Conservation (phyloP, 2,329 filamentous ascomycete species). For the Thermoascus crustaceus region DNA sequence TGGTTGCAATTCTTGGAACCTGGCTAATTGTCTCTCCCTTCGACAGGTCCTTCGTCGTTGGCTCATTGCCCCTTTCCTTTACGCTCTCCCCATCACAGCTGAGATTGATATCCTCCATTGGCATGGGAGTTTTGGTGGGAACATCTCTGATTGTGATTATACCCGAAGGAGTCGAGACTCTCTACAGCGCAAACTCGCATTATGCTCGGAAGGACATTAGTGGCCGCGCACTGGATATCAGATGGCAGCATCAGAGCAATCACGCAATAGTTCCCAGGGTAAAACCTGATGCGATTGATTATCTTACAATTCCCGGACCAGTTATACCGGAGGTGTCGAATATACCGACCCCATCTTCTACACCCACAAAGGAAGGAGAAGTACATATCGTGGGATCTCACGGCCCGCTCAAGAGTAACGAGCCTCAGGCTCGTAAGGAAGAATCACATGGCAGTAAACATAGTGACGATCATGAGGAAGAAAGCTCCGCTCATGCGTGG, state of each 20-base stretch:
- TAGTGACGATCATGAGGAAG: constrained; percentile 29
- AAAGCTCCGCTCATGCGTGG: constrained; percentile 58
- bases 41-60: constrained; percentile 80
- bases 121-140: constrained; percentile 87
- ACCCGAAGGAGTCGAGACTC: constrained; percentile 87
- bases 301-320: constrained; percentile 20
- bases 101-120: constrained; percentile 81
- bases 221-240: constrained; percentile 18
- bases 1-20: constrained; percentile 6
- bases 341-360: constrained; percentile 3
- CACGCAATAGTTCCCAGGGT: too few species aligned
- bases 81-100: constrained; percentile 78
- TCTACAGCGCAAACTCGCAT: constrained; percentile 52
- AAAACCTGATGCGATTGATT: constrained; percentile 9
- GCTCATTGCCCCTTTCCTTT: constrained; percentile 83
- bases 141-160: constrained; percentile 96
- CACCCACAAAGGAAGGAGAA: constrained; percentile 3
- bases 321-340: constrained; percentile 15
- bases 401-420: constrained; percentile 13
- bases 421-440: constrained; percentile 17
- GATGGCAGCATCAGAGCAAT: constrained; percentile 27
- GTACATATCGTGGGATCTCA: neutral
- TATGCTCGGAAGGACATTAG: constrained; percentile 24
- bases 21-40: constrained; percentile 3
- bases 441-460: constrained; percentile 24